Conservation (phyloP, 352 stramenopile species). For the Nothophytophthora sp. region DNA sequence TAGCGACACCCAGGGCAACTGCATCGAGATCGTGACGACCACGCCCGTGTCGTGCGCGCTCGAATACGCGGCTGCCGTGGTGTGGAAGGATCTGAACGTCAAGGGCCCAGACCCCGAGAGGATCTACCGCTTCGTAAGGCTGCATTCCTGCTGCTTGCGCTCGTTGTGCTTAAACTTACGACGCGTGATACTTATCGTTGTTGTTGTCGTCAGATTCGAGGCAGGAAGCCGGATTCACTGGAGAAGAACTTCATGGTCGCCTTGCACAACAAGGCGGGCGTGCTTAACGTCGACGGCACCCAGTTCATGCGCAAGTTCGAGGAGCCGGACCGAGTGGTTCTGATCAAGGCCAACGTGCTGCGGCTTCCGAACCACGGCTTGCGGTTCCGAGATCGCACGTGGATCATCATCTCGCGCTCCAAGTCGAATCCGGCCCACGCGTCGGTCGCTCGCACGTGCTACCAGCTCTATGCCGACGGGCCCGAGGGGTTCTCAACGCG, state of each 20-base stretch:
- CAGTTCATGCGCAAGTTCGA: constrained; percentile 40
- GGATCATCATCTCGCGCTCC: constrained; percentile 35
- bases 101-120: constrained; percentile 31
- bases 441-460: constrained; percentile 30
- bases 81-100: constrained; percentile 34
- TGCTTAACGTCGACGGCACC: constrained; percentile 26
- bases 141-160: background rate
- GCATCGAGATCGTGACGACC: constrained; percentile 30
- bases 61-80: constrained; percentile 12
- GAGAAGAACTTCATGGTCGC: constrained; percentile 41
- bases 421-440: constrained; percentile 24
- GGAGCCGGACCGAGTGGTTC: constrained; percentile 27
- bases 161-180: too few relatives aligned
- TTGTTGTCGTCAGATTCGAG: constrained; percentile 28
- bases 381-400: constrained; percentile 29
- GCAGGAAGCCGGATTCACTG: constrained; percentile 27
- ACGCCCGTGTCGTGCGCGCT: constrained; percentile 26
- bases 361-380: constrained; percentile 26
- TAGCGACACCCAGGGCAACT: constrained; percentile 20
- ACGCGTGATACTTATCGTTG: background rate
- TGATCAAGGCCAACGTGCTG: constrained; percentile 30
- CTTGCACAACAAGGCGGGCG: constrained; percentile 25
- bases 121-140: constrained; percentile 37
- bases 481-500: constrained; percentile 14
- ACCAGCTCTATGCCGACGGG: constrained; percentile 32